Base-by-base conservation (phyloP, 768 basidiomycete species). In the Royoungia palumana region DNA sequence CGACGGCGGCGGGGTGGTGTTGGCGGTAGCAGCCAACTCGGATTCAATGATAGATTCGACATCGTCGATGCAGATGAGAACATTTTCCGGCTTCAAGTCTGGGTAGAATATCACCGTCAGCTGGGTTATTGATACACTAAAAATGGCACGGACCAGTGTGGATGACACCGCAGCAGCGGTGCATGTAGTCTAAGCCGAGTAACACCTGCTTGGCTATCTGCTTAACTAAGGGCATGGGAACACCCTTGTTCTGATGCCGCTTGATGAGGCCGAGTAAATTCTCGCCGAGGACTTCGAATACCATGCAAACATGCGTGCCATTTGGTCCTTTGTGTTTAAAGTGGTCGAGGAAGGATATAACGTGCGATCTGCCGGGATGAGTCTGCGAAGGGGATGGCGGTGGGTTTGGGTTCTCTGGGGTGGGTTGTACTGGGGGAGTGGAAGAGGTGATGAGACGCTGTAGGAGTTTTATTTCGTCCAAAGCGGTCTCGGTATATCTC, bases 271-370 rank as follows among this genome's bases (percentile, higher is more conserved):
- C 94, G 3, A 98, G 81, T 3, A 99, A 75, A 66, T 95, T 97
- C 72, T 99, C 95, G 51, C 95, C 96, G 9, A 99, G 80, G 21
- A 98, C 96, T 69, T 99, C 96, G 62, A 97, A 97, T 13, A 96
- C 94, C 96, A 99, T 98, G 78, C 96, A 98, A 58, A 99, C 89
- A 70, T 99, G 96, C 14, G 81, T 86, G 32, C 96, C 96, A 66
- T 99, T 96, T 10, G 94, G 94, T 2, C 96, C 96, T 53, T 88
- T 89, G 71, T 98, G 96, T 22, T 86, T 81, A 69, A 99, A 99
- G 67, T 98, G 93, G 73, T 99, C 95, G 40, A 98, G 87, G 67
- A 98, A 92, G 13, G 89, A 90, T 67, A 99, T 94, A 68, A 97
- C 95, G 66, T 99, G 96, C 17, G 87, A 85, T 53, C 91, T 76